Evolutionary conservation across 306 rosid genomes (phyloP).

Genomic region (Gynostemma pentaphyllum): DNA sequence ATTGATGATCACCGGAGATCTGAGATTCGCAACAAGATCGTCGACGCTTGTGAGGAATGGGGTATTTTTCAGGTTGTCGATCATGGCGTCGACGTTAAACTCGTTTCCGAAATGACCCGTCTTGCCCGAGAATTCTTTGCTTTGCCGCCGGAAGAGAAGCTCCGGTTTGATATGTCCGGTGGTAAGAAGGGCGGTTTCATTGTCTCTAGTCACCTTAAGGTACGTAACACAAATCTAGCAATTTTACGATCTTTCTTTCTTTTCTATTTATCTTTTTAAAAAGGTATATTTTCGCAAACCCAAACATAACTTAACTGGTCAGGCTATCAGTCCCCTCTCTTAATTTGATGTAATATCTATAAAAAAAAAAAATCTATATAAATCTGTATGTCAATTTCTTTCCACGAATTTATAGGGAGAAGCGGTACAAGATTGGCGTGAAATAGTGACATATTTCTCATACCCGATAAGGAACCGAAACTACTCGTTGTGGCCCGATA

Average conservation of each 20-base stretch:
- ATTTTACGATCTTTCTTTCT: no score
- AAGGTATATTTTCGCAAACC: no score
- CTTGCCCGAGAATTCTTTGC: slow-evolving; percentile 58
- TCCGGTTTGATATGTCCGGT: slow-evolving; percentile 79
- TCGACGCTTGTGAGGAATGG: slow-evolving; percentile 82
- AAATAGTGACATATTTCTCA: slow-evolving; percentile 57
- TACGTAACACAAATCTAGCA: slow-evolving; percentile 32
- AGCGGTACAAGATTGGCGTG: slow-evolving; percentile 64
- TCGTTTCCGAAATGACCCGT: slow-evolving; percentile 49
- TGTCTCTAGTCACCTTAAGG: slow-evolving; percentile 89
- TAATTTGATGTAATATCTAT: not conserved
- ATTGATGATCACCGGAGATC: slow-evolving; percentile 42
- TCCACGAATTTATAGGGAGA: slow-evolving; percentile 46
- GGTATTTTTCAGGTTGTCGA: slow-evolving; percentile 77
- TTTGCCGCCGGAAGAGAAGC: slow-evolving; percentile 70
- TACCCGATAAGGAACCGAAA: slow-evolving; percentile 43
- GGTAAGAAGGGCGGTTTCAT: slow-evolving; percentile 91
- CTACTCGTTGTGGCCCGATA: slow-evolving; percentile 78
- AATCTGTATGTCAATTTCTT: no score
- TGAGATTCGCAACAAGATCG: slow-evolving; percentile 44
- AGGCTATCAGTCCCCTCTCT: no score
- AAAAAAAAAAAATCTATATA: no score
- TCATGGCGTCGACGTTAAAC: slow-evolving; percentile 50
- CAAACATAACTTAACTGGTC: no score
- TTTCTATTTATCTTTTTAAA: no score